Conservation (phyloP, 2,329 filamentous ascomycete species). For the Corynespora cassiicola region DNA sequence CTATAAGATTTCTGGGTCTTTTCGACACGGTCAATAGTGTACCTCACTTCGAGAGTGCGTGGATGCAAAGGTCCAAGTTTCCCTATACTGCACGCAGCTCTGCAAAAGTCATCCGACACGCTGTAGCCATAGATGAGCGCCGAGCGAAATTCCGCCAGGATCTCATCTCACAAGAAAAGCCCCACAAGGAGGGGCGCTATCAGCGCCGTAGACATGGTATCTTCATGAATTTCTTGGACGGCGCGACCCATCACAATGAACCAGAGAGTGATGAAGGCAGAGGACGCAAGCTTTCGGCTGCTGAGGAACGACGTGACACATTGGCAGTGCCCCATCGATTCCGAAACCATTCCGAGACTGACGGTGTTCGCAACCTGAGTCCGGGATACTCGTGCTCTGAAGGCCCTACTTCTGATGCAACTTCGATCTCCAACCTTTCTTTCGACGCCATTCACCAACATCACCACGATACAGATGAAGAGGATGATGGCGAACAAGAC, state of each 20-base stretch:
- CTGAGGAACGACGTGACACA: slow-evolving; percentile 27
- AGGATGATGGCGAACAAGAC: slow-evolving; percentile 66
- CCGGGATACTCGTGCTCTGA: slow-evolving; percentile 29
- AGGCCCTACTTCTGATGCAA: slow-evolving; percentile 19
- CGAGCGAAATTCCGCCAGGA: slow-evolving; percentile 76
- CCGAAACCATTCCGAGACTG: slow-evolving; percentile 40
- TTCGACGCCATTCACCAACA: slow-evolving; percentile 31
- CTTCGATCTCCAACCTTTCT: slow-evolving; percentile 39
- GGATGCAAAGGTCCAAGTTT: slow-evolving; percentile 74
- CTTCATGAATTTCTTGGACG: slow-evolving; percentile 15
- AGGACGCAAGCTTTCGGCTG: slow-evolving; percentile 11
- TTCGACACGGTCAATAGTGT: slow-evolving; percentile 87
- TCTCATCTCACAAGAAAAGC: slow-evolving; percentile 60
- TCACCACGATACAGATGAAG: slow-evolving; percentile 31
- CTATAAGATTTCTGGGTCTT: slow-evolving; percentile 77
- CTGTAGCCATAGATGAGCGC: slow-evolving; percentile 74
- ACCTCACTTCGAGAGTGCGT: slow-evolving; percentile 74
- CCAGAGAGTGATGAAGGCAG: slow-evolving; percentile 9
- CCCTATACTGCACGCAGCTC: slow-evolving; percentile 67
- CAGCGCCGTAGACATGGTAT: slow-evolving; percentile 31
- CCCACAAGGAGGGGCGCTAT: slow-evolving; percentile 34
- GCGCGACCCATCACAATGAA: slow-evolving; percentile 15
- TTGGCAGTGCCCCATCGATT: slow-evolving; percentile 37
- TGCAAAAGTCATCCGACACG: slow-evolving; percentile 69
- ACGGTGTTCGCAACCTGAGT: slow-evolving; percentile 40